Percentiles rank a stretch among this genome's conserved stretches.
Conservation (phyloP, 2,329 filamentous ascomycete species). For the Pseudocercospora pini-densiflorae region DNA sequence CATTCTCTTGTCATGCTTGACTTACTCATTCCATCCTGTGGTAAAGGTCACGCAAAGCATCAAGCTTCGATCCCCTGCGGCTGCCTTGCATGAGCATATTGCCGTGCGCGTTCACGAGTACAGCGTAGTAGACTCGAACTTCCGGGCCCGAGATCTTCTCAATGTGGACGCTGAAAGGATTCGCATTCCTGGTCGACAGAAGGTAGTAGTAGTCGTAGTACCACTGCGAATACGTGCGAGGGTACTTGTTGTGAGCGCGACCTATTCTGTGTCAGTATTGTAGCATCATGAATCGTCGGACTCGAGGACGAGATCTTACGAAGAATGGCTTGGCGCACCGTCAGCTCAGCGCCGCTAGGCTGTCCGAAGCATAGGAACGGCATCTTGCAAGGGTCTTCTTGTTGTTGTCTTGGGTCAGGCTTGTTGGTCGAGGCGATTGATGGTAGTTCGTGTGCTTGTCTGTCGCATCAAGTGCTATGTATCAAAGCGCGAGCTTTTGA, state of each 20-base stretch:
- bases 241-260: neutral
- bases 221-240: neutral
- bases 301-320: neutral
- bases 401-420: no score
- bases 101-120: neutral
- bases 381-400: neutral
- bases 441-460: neutral
- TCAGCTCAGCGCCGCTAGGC: neutral
- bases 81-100: neutral
- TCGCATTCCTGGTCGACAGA: neutral
- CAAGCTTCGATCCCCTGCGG: neutral
- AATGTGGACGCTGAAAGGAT: neutral
- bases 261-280: neutral
- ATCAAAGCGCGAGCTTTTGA: neutral
- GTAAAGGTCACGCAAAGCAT: neutral
- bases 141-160: neutral
- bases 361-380: neutral
- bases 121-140: neutral
- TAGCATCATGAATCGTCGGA: neutral
- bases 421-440: no score
- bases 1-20: neutral
- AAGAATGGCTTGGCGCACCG: neutral
- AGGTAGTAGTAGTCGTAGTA: neutral
- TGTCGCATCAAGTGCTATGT: neutral
- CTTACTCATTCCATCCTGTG: neutral